Evolutionary conservation across 1,139 yeast genomes (phyloP), one percentile per base, ranked within the genome.

Genomic region (Hyphopichia wangnamkhiaoensis): DNA sequence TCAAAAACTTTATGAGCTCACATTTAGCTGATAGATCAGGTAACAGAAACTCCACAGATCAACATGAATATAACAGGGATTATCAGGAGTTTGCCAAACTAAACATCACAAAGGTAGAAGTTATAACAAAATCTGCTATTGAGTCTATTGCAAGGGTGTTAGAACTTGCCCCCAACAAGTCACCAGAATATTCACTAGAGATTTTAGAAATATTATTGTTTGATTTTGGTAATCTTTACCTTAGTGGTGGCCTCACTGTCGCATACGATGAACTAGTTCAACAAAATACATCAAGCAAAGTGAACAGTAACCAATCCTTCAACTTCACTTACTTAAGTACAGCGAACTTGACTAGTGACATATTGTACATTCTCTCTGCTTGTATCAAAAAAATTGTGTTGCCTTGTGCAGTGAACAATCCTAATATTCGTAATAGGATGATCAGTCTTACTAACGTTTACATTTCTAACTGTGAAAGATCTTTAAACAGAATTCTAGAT

Each of bases 111-210:
- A 66, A 71, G 29, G 82, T 87, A 2, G 93, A 88, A 50, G 67
- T 73, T 1, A 75, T 88, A 42, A 65, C 90, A 32, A 82, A 82
- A 48, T 78, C 88, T 23, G 76, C 84, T 3, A 87, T 90, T 23
- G 98, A 91, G 60, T 76, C 93, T 1, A 71, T 89, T 5, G 85
- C 95, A 3, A 72, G 98, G 53, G 71, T 84, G 5, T 75, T 88
- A 53, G 96, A 89, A 53, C 64, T 91, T 38, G 73, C 82, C 1
- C 88, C 95, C 1, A 59, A 63, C 16, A 82, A 76, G 45, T 71
- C 87, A 5, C 76, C 85, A 3, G 83, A 79, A 35, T 79, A 82
- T 52, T 77, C 90, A 0, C 65, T 80, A 37, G 89, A 82, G 43
- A 63, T 90, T 17, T 69, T 88, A 48, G 88, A 85, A 43, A 70